Evolutionary conservation across 2,329 filamentous ascomycete species (phyloP), one percentile per base, ranked within the genome.

Genomic region (Ceratocystis ficicola): DNA sequence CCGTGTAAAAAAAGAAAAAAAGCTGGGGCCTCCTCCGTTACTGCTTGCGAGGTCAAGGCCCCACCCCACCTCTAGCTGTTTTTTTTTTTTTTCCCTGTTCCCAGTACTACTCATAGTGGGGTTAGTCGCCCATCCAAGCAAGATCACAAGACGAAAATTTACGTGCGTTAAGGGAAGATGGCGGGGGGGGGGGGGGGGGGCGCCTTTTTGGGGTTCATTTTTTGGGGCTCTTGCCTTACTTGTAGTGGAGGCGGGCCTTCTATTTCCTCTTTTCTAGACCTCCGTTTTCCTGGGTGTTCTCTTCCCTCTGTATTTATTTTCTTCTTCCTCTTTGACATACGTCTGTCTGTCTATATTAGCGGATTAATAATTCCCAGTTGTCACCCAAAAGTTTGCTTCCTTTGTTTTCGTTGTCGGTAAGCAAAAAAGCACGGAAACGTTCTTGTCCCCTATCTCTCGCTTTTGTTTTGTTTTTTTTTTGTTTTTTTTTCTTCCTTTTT

Each of bases 371-470:
- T 65, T 65, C 50, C 50, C n/a, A 57, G 44, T 57, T 65, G 57
- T 65, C 63, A 52, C 57, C 57, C 59, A 62, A 50, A 52, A 66
- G 65, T 63, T 62, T 50, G 59, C 57, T 32, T 50, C 59, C 52
- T 57, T 30, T 57, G n/a, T 57, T 44, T 63, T 48, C 30, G 62
- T 25, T 30, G 12, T 46, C 22, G 46, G 17, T 32, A 50, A 52
- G 32, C 28, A 20, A 20, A 32, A n/a, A 41, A 36, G 44, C 59
- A 63, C 36, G 10, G 36, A 30, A 55, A 48, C 28, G 20, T 32
- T 48, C 30, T 32, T 41, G 8, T 41, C 36, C 36, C 36, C 36
- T 41, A 41, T 41, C 36, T 41, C 36, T 41, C 36, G 36, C 36
- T 41, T 41, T 41, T 41, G 46, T 36, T 44, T 32, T 44, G 10